Base-by-base conservation (phyloP, 2,329 filamentous ascomycete genomes). In the Sporothrix protearum region DNA sequence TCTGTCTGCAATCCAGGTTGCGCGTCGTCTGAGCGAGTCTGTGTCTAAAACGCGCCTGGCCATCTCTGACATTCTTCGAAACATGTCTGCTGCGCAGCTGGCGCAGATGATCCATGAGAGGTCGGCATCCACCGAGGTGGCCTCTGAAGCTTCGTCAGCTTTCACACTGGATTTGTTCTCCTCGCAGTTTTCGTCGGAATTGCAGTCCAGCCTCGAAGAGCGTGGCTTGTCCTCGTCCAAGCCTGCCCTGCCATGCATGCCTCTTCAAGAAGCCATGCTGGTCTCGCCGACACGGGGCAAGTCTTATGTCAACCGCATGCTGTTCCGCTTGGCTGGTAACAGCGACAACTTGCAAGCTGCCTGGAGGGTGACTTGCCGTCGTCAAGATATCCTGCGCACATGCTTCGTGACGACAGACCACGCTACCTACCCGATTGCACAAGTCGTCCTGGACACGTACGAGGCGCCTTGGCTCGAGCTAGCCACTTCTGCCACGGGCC, bases 181-280 rank as follows among this genome's bases (percentile, higher is more conserved):
- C 0, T 2, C 74, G 3, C 22, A 70, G 0, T 79, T 80, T 51
- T 19, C 72, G 8, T 14, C 63, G 0, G 69, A 73, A 14, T 51
- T 77, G 1, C 47, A 75, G 2, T 61, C 68, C 33, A 71, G 61
- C 7, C 39, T 76, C 0, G 57, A 57, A 0, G 39, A 42, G 0
- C 69, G 68, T 6, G n/a, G 36, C 2, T 45, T 73, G 1, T 19
- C 75, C 0, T 81, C 91, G 2, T 80, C 86, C 39, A 83, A 82
- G 5, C 45, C 45, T 1, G 83, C 97, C 9, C 81, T 94, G 5
- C 94, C 94, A 0, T 97, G 94, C 77, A 96, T 93, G 1, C 92
- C 94, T 0, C 82, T 97, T 0, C 94, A 97, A 78, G 92, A 96
- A 81, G 91, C 91, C 0, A 97, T 97, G 93, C 83, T 97, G 0